These are phyloP conservation scores for Anthracocystis panici-leucophaei DNA, from an alignment of 1,284 basidiomycete species.

Conservation along the genomic window DNA sequence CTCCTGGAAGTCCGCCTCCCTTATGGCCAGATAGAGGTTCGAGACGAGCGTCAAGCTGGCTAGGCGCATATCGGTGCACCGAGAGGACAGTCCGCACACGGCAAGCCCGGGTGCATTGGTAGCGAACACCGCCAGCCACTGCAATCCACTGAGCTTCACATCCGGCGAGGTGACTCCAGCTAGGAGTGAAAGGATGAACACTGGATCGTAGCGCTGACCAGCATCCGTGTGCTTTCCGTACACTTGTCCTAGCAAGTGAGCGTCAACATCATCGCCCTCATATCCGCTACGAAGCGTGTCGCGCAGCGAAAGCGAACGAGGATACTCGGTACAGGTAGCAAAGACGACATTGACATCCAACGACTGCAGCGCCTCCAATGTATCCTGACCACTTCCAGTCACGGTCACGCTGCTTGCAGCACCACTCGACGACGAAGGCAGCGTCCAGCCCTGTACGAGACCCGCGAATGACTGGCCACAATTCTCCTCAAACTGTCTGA, in stretches of 20 bases:
- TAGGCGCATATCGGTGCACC: slow-evolving; percentile 75
- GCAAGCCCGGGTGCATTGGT: slow-evolving; percentile 83
- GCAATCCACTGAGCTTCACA: slow-evolving; percentile 75
- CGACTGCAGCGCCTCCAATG: slow-evolving; percentile 77
- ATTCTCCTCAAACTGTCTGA: slow-evolving; percentile 81
- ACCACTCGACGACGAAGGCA: slow-evolving; percentile 15
- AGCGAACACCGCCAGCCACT: slow-evolving; percentile 86
- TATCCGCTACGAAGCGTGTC: slow-evolving; percentile 33
- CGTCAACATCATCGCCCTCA: background rate
- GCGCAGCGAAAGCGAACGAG: slow-evolving; percentile 68
- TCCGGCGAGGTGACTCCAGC: slow-evolving; percentile 75
- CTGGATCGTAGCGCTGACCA: slow-evolving; percentile 78
- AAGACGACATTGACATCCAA: slow-evolving; percentile 80
- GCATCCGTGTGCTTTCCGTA: slow-evolving; percentile 37
- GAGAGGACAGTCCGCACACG: slow-evolving; percentile 80
- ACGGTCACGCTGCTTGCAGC: background rate
- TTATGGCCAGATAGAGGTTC: slow-evolving; percentile 61
- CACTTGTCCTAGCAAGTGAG: slow-evolving; percentile 27
- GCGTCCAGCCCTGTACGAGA: slow-evolving; percentile 39
- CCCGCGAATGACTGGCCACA: slow-evolving; percentile 75
- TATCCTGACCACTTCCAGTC: slow-evolving; percentile 7
- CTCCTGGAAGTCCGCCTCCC: slow-evolving; percentile 83
- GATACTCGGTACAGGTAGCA: slow-evolving; percentile 80
- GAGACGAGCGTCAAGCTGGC: slow-evolving; percentile 72
- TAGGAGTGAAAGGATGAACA: slow-evolving; percentile 80